Percentiles rank a stretch among this genome's conserved stretches.
These are phyloP conservation scores for Geotrichum candidum DNA, from an alignment of 1,139 yeast genomes.

Conservation along the genomic window DNA sequence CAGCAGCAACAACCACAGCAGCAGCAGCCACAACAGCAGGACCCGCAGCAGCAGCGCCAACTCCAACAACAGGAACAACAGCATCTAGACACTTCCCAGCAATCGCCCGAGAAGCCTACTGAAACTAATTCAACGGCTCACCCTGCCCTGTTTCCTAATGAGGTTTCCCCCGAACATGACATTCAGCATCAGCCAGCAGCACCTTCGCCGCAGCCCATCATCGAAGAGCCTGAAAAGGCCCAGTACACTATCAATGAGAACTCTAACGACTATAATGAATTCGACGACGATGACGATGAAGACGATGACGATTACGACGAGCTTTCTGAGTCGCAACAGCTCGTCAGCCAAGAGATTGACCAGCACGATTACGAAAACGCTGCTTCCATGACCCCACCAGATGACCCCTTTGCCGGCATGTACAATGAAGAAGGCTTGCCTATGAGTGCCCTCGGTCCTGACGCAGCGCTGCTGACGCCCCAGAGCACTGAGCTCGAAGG, in stretches of 20 bases:
- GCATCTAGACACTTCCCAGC: not conserved
- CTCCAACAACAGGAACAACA: not conserved
- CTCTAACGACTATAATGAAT: constrained; percentile 6
- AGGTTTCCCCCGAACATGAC: not conserved
- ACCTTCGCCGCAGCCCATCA: not conserved
- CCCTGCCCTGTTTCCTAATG: not conserved
- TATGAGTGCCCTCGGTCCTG: constrained; percentile 12
- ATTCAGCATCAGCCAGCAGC: not conserved
- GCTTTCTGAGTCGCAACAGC: not conserved
- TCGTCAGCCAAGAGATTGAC: constrained; percentile 1
- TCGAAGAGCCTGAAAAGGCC: not conserved
- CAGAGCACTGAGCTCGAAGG: constrained; percentile 41
- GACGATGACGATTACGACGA: constrained; percentile 10
- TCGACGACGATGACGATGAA: constrained; percentile 10
- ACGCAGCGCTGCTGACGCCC: constrained; percentile 53
- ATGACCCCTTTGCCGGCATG: constrained; percentile 3
- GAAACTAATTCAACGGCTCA: not conserved
- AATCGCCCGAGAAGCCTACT: not conserved
- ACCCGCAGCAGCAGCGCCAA: not conserved
- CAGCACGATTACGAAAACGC: constrained; percentile 12
- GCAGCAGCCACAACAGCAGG: not conserved
- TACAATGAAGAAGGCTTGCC: constrained; percentile 12
- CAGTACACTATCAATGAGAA: not conserved
- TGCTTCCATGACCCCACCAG: not conserved
- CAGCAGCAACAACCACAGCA: not conserved